Evolutionary conservation across 2,329 filamentous ascomycete species (phyloP).

Genomic region (Harringtonia lauricola): DNA sequence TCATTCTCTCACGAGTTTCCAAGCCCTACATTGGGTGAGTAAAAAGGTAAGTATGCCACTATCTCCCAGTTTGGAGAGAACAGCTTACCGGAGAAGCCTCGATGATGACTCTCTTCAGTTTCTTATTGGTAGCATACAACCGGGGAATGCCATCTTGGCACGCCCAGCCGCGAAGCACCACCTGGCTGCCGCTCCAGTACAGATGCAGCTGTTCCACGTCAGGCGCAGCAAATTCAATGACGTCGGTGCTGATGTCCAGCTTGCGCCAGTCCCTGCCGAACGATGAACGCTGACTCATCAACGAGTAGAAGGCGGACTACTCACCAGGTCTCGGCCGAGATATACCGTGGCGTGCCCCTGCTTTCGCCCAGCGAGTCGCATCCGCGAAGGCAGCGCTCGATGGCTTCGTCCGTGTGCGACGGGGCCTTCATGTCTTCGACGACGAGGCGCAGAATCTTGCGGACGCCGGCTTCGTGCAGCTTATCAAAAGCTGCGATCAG

Average conservation of each 20-base stretch:
- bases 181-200: conserved; percentile 22
- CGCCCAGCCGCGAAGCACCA: conserved; percentile 20
- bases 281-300: no score
- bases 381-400: conserved; percentile 9
- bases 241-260: conserved; percentile 9
- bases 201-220: conserved; percentile 16
- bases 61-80: background rate
- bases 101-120: conserved; percentile 14
- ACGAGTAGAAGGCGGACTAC: background rate
- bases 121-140: conserved; percentile 9
- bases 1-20: background rate
- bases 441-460: conserved; percentile 3
- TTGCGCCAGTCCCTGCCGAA: conserved; percentile 10
- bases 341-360: background rate
- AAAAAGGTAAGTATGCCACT: background rate
- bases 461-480: background rate
- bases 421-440: conserved; percentile 10
- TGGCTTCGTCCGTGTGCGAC: conserved; percentile 11
- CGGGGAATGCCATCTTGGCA: conserved; percentile 15
- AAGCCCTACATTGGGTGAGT: background rate
- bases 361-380: background rate
- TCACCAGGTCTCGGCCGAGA: conserved; percentile 9
- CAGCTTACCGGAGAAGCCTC: conserved; percentile 13
- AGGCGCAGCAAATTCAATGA: conserved; percentile 10
- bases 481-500: background rate